phyloP scores from a whole-genome alignment of 352 stramenopile species.

The Phytopythium cucurbitacearum region DNA sequence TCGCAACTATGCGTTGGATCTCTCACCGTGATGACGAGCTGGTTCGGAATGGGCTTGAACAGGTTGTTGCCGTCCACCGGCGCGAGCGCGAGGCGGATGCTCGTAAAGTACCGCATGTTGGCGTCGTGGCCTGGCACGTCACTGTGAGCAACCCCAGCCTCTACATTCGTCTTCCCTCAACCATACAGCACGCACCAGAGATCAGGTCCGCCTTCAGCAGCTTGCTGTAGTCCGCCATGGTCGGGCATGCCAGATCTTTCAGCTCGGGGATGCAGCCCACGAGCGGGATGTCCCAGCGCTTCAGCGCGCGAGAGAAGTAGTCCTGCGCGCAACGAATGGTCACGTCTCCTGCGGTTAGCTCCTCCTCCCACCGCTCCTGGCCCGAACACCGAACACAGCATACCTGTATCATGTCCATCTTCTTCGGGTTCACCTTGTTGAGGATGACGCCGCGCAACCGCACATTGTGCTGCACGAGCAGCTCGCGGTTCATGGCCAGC shows the following conservation, averaged over 20 bases:
- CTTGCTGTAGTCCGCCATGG: constrained; percentile 86
- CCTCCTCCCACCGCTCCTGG: neutral
- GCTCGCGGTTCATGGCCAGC: constrained; percentile 79
- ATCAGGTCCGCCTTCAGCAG: constrained; percentile 80
- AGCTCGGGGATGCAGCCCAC: constrained; percentile 86
- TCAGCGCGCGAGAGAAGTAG: constrained; percentile 88
- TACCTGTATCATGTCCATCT: constrained; percentile 91
- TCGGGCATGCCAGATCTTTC: constrained; percentile 77
- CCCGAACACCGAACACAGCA: neutral
- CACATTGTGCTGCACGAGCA: constrained; percentile 76
- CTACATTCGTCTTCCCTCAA: neutral
- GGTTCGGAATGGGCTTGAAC: constrained; percentile 84
- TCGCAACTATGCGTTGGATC: neutral
- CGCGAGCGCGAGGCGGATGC: constrained; percentile 73
- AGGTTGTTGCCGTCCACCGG: constrained; percentile 71
- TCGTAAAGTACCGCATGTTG: constrained; percentile 81
- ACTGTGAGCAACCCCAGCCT: neutral
- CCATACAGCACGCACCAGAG: constrained; percentile 30
- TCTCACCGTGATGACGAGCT: constrained; percentile 80
- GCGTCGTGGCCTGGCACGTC: constrained; percentile 43
- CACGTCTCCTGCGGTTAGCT: neutral
- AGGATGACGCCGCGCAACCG: constrained; percentile 77
- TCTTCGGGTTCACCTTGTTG: constrained; percentile 86
- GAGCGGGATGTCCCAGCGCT: constrained; percentile 86
- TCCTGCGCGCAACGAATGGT: constrained; percentile 26